Percentiles rank a stretch among this genome's conserved stretches.
Evolutionary conservation across 352 stramenopile species (phyloP).

Genomic region (Hyaloperonospora arabidopsidis): DNA sequence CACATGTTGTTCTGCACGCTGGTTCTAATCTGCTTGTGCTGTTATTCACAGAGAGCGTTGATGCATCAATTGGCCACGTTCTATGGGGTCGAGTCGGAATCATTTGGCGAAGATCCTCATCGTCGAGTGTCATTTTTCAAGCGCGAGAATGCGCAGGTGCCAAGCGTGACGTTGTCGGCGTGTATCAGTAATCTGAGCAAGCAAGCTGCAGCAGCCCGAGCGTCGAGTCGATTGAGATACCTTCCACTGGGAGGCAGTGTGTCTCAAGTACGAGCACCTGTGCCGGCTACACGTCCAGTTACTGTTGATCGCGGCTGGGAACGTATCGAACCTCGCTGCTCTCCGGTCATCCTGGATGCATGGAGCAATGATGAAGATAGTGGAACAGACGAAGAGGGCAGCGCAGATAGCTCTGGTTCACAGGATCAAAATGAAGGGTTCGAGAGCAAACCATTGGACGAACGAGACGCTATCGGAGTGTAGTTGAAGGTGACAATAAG

Average conservation of each 20-base stretch:
- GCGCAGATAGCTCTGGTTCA: slow-evolving; percentile 4
- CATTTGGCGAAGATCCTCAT: slow-evolving; percentile 60
- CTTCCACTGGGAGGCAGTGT: slow-evolving; percentile 37
- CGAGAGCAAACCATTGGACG: slow-evolving; percentile 7
- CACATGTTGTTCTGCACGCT: background rate
- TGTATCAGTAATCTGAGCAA: slow-evolving; percentile 32
- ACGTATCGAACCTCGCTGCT: slow-evolving; percentile 42
- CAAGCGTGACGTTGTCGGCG: slow-evolving; percentile 50
- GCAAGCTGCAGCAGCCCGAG: slow-evolving; percentile 20
- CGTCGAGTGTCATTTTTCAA: slow-evolving; percentile 79
- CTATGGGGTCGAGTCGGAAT: slow-evolving; percentile 65
- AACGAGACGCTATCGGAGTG: background rate
- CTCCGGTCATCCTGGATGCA: slow-evolving; percentile 45
- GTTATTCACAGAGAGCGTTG: slow-evolving; percentile 33
- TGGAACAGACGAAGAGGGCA: slow-evolving; percentile 17
- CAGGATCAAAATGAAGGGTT: slow-evolving; percentile 12
- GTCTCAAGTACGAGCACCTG: slow-evolving; percentile 16
- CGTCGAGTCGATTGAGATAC: slow-evolving; percentile 44
- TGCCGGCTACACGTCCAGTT: slow-evolving; percentile 18
- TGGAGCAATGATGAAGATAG: slow-evolving; percentile 71
- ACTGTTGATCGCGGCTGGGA: slow-evolving; percentile 63
- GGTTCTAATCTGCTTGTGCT: background rate
- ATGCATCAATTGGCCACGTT: slow-evolving; percentile 69
- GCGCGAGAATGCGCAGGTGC: slow-evolving; percentile 40
- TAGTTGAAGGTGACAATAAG: slow-evolving; percentile 4